phyloP scores from a whole-genome alignment of 129 eudicot species.

The Pittosporum tobira region DNA sequence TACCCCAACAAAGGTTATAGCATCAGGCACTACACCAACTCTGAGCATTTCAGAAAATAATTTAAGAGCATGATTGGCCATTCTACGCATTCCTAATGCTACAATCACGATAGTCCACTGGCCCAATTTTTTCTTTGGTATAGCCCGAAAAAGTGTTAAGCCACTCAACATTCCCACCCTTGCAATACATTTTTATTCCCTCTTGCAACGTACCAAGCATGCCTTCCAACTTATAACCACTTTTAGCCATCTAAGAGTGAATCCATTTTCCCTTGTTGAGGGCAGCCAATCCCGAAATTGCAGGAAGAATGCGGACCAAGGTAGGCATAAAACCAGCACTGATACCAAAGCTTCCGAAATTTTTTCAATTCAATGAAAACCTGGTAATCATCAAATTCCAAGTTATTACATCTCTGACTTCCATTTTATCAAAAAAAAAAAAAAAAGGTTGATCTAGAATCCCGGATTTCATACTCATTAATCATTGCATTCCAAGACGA shows the following conservation, averaged over 20 bases:
- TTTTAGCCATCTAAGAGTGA: constrained; percentile 33
- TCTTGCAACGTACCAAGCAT: constrained; percentile 31
- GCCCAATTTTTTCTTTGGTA: constrained; percentile 27
- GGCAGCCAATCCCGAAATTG: constrained; percentile 25
- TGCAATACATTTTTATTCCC: constrained; percentile 41
- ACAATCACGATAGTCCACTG: constrained; percentile 42
- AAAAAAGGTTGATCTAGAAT: constrained; percentile 15
- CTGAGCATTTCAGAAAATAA: constrained; percentile 25
- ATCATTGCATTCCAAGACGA: constrained; percentile 41
- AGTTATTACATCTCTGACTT: constrained; percentile 16
- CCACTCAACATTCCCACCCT: constrained; percentile 36
- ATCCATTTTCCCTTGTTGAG: constrained; percentile 34
- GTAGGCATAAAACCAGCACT: constrained; percentile 26
- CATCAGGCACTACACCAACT: constrained; percentile 23
- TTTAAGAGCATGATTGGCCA: constrained; percentile 29
- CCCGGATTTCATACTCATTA: constrained; percentile 40
- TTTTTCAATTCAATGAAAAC: constrained; percentile 23
- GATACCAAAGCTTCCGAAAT: constrained; percentile 22
- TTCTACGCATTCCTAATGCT: constrained; percentile 38
- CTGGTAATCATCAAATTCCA: constrained; percentile 43
- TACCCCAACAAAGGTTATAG: constrained; percentile 38
- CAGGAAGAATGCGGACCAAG: constrained; percentile 33
- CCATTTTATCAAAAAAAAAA: constrained; percentile 34
- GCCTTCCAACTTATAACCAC: constrained; percentile 23
- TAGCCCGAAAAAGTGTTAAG: constrained; percentile 20